A percentile compares a stretch with the other conserved stretches of the same genome.
phyloP scores from a whole-genome alignment of 495 filamentous ascomycete genomes.

The Talaromyces wortmannii region DNA sequence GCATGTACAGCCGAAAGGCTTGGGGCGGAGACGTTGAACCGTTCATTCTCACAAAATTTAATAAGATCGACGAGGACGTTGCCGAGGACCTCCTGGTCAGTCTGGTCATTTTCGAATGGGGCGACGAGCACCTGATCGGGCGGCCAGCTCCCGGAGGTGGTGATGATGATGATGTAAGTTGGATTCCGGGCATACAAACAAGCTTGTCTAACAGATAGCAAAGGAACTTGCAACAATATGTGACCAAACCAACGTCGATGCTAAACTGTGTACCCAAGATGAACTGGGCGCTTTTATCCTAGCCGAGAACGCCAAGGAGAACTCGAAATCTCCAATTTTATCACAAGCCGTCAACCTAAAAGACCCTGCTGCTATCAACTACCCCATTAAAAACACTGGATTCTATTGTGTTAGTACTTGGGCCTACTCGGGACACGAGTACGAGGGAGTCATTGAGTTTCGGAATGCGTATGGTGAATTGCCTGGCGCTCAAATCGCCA shows the following conservation, averaged over 20 bases:
- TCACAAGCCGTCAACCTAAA: slow-evolving; percentile 80
- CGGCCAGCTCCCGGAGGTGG: slow-evolving; percentile 21
- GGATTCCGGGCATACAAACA: background rate
- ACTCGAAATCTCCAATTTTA: slow-evolving; percentile 61
- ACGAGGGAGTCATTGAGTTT: slow-evolving; percentile 80
- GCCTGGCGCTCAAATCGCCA: slow-evolving; percentile 89
- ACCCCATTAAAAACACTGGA: slow-evolving; percentile 77
- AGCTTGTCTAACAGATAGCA: slow-evolving; percentile 10
- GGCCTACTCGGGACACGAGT: slow-evolving; percentile 52
- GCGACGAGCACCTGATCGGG: slow-evolving; percentile 75
- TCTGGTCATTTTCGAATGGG: slow-evolving; percentile 92
- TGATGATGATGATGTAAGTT: slow-evolving; percentile 28
- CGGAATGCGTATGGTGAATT: slow-evolving; percentile 95
- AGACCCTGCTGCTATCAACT: slow-evolving; percentile 64
- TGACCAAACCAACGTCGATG: slow-evolving; percentile 57
- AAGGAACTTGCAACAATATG: slow-evolving; percentile 69
- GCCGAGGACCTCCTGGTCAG: slow-evolving; percentile 69
- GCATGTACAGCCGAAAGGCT: slow-evolving; percentile 88
- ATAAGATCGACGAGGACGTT: slow-evolving; percentile 43
- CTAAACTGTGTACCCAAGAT: slow-evolving; percentile 60
- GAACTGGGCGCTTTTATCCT: slow-evolving; percentile 85
- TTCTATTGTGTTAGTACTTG: slow-evolving; percentile 92
- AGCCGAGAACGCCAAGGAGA: slow-evolving; percentile 59
- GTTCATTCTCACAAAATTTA: slow-evolving; percentile 79
- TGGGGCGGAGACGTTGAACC: slow-evolving; percentile 90